Evolutionary conservation across 306 rosid species (phyloP).

Genomic region (Gastrolobium bilobum): DNA sequence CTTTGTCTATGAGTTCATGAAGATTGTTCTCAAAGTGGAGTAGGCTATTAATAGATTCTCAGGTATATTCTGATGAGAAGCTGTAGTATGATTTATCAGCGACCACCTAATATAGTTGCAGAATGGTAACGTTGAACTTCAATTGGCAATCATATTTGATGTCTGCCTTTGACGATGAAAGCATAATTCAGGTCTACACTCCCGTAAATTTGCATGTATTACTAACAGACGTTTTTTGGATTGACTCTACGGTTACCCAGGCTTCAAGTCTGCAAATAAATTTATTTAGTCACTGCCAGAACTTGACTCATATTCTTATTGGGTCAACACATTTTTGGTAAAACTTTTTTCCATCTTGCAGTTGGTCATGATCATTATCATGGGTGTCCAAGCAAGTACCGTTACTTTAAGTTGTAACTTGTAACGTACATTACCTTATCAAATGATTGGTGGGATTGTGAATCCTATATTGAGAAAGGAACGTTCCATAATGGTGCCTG

Average conservation of each 20-base stretch:
- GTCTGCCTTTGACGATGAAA: constrained; percentile 45
- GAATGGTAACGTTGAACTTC: constrained; percentile 43
- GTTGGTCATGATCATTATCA: constrained; percentile 25
- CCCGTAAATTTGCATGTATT: constrained; percentile 12
- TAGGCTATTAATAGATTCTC: constrained; percentile 54
- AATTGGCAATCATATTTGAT: constrained; percentile 48
- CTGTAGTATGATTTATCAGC: constrained; percentile 25
- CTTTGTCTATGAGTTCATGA: constrained; percentile 96
- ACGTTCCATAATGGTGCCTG: neutral
- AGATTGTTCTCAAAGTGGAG: constrained; percentile 93
- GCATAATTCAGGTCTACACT: constrained; percentile 28
- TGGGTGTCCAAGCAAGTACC: constrained; percentile 21
- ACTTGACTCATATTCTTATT: constrained; percentile 34
- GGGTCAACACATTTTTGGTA: constrained; percentile 41
- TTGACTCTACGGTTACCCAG: constrained; percentile 27
- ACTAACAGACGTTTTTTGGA: constrained; percentile 38
- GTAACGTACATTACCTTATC: neutral
- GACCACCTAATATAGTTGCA: constrained; percentile 26
- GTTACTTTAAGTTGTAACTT: constrained; percentile 28
- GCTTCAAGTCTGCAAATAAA: constrained; percentile 39
- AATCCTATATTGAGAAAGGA: neutral
- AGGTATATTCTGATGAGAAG: constrained; percentile 43
- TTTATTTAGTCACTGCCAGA: constrained; percentile 40
- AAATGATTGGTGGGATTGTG: neutral
- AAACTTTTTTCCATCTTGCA: constrained; percentile 2